phyloP scores from a whole-genome alignment of 2,329 filamentous ascomycete genomes.

The Stagonosporopsis chrysanthemi region DNA sequence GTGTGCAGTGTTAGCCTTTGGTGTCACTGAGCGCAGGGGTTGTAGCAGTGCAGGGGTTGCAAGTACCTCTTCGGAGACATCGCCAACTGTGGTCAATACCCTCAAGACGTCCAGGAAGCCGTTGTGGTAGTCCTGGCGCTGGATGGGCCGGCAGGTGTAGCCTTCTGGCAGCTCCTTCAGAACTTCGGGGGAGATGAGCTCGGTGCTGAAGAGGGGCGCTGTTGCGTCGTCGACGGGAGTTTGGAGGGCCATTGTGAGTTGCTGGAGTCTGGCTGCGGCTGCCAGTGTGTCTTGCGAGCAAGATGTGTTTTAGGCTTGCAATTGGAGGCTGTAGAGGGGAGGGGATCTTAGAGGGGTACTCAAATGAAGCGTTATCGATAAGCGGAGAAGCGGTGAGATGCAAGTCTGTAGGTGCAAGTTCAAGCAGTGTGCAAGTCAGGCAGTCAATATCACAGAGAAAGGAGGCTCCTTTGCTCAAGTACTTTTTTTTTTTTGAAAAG shows the following conservation, averaged over 20 bases:
- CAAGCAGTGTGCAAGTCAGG: not conserved
- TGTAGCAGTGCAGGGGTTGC: not conserved
- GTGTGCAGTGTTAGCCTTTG: not conserved
- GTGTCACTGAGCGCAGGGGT: not conserved
- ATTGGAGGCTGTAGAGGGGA: constrained; percentile 7
- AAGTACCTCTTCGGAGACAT: constrained; percentile 71
- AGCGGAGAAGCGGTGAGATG: constrained; percentile 29
- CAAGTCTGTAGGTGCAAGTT: not conserved
- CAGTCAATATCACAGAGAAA: not conserved
- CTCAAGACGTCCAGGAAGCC: constrained; percentile 92
- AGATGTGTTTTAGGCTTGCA: constrained; percentile 2
- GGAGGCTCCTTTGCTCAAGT: not conserved
- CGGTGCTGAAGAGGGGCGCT: constrained; percentile 74
- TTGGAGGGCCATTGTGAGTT: constrained; percentile 12
- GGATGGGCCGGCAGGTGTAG: constrained; percentile 83
- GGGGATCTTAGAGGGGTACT: constrained; percentile 10
- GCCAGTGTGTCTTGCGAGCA: constrained; percentile 2
- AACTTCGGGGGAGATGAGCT: constrained; percentile 80
- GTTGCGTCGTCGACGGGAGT: constrained; percentile 36
- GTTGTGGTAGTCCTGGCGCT: constrained; percentile 76
- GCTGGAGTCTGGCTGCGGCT: constrained; percentile 6
- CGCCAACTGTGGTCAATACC: constrained; percentile 91
- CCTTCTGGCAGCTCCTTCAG: constrained; percentile 75
- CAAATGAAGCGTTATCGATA: constrained; percentile 32
- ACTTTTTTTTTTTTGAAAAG: not conserved